phyloP scores from a whole-genome alignment of 2,329 filamentous ascomycete species.

The Xylaria sp. region DNA sequence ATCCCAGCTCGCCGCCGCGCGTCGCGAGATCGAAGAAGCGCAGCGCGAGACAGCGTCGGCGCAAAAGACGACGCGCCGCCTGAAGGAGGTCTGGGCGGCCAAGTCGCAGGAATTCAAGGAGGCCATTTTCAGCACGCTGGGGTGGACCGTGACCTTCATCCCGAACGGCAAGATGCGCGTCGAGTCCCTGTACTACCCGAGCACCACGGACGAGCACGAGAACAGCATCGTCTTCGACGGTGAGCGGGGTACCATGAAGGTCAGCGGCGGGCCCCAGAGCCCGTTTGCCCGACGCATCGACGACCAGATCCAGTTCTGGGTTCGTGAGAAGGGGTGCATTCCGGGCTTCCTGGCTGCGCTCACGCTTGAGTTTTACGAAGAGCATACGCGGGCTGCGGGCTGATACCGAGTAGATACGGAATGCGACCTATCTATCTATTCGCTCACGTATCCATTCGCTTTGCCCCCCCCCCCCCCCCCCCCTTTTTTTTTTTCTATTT shows the following conservation, averaged over 20 bases:
- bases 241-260: constrained; percentile 96
- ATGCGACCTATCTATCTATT: too few species aligned
- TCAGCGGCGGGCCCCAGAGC: constrained; percentile 86
- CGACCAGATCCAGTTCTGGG: constrained; percentile 93
- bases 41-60: constrained; percentile 72
- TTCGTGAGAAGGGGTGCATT: constrained; percentile 89
- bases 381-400: constrained; percentile 48
- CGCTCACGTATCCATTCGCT: too few species aligned
- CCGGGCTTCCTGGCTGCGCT: constrained; percentile 90
- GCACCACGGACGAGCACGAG: constrained; percentile 69
- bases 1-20: constrained; percentile 75
- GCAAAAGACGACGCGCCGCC: constrained; percentile 81
- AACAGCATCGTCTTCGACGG: constrained; percentile 86
- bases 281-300: constrained; percentile 84
- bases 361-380: constrained; percentile 92
- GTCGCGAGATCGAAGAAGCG: constrained; percentile 75
- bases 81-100: constrained; percentile 90
- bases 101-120: constrained; percentile 96
- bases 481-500: too few species aligned
- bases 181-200: constrained; percentile 82
- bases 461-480: too few species aligned
- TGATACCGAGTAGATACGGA: background rate
- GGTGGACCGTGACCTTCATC: constrained; percentile 94
- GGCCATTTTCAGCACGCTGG: constrained; percentile 87
- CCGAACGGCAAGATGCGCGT: constrained; percentile 97